phyloP scores from a whole-genome alignment of 2,329 filamentous ascomycete genomes.

The Arthrinium phaeospermum region DNA sequence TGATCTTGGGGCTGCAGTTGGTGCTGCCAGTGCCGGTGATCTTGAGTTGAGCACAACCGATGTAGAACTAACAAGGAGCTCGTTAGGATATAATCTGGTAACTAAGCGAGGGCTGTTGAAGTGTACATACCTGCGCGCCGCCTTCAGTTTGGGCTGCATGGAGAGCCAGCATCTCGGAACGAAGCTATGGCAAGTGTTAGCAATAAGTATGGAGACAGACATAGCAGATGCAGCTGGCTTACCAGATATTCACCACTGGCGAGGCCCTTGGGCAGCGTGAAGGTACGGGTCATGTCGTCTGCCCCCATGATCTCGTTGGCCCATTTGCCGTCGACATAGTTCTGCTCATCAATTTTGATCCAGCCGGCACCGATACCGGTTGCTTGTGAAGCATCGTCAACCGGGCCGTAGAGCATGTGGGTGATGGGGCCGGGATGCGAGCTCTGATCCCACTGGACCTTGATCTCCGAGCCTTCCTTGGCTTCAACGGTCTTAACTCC shows the following conservation, averaged over 20 bases:
- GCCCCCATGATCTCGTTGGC: constrained; percentile 34
- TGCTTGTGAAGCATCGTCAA: constrained; percentile 69
- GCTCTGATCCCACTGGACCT: constrained; percentile 46
- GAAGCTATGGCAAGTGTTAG: constrained; percentile 31
- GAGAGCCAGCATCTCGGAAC: constrained; percentile 43
- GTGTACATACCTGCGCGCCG: constrained; percentile 33
- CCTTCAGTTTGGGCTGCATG: constrained; percentile 36
- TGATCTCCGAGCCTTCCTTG: constrained; percentile 41
- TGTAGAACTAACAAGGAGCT: constrained; percentile 34
- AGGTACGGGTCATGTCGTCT: constrained; percentile 32
- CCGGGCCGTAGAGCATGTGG: constrained; percentile 41
- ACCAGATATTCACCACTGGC: constrained; percentile 41
- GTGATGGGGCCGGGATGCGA: constrained; percentile 46
- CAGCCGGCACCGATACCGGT: constrained; percentile 53
- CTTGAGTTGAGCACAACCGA: constrained; percentile 40
- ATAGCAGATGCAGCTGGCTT: constrained; percentile 1
- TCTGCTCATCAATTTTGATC: constrained; percentile 37
- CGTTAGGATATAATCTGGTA: neutral
- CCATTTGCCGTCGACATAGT: constrained; percentile 33
- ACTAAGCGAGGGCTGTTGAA: neutral
- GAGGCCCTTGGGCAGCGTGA: constrained; percentile 36
- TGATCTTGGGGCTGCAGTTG: constrained; percentile 38
- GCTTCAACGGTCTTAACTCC: constrained; percentile 40
- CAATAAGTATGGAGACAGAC: neutral
- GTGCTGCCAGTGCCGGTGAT: constrained; percentile 37